Conservation (phyloP, 2,329 filamentous ascomycete species). For the Penicillium sp. region DNA sequence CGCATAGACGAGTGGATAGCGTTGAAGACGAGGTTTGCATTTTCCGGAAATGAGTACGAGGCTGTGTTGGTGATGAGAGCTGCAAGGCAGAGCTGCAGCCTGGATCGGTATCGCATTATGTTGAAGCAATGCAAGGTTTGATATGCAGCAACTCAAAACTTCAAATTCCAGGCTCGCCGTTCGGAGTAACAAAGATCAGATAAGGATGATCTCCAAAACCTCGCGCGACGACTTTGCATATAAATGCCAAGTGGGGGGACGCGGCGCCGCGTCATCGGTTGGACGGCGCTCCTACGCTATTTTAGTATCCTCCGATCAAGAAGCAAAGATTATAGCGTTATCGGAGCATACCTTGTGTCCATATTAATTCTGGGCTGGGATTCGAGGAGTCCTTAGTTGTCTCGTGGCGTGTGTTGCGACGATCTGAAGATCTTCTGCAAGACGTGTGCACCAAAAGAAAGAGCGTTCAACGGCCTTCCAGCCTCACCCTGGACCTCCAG, state of each 20-base stretch:
- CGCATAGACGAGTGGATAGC: slow-evolving; percentile 72
- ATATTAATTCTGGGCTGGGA: neutral
- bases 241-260: neutral
- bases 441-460: slow-evolving; percentile 45
- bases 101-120: neutral
- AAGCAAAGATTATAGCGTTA: neutral
- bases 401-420: neutral
- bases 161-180: neutral
- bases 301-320: slow-evolving; percentile 4
- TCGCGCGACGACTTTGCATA: slow-evolving; percentile 1
- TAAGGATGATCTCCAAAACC: slow-evolving; percentile 2
- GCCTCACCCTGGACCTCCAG: no score
- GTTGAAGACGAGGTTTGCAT: slow-evolving; percentile 73
- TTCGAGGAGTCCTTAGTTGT: neutral
- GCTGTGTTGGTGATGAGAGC: slow-evolving; percentile 5
- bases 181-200: slow-evolving; percentile 1
- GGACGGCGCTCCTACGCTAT: slow-evolving; percentile 1
- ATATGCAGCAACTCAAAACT: neutral
- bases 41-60: slow-evolving; percentile 32
- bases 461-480: slow-evolving; percentile 19
- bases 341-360: neutral
- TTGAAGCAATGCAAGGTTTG: neutral
- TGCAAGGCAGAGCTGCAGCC: neutral
- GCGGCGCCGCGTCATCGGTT: slow-evolving; percentile 5
- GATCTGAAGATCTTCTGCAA: slow-evolving; percentile 7